Evolutionary conservation across 2,329 filamentous ascomycete species (phyloP).

Genomic region (Calonectria multiphialidica): DNA sequence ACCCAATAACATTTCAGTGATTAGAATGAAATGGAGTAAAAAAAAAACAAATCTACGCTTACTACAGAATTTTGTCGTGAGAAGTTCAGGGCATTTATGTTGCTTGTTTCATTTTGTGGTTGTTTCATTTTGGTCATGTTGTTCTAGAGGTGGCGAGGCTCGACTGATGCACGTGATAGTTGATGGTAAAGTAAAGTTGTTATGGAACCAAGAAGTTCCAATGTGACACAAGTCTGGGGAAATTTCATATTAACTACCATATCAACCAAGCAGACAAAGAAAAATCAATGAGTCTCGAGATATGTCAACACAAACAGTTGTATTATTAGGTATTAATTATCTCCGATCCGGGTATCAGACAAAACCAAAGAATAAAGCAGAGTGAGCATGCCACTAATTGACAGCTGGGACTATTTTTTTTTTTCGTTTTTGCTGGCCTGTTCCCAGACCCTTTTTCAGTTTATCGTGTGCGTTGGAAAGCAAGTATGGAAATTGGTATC

Average conservation of each 20-base stretch:
- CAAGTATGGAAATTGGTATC: slow-evolving; percentile 55
- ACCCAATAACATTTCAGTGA: too few relatives aligned
- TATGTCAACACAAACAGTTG: slow-evolving; percentile 50
- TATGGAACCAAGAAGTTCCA: too few relatives aligned
- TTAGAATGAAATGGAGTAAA: too few relatives aligned
- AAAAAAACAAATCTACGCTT: too few relatives aligned
- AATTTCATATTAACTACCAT: not conserved
- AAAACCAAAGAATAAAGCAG: slow-evolving; percentile 46
- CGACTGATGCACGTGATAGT: too few relatives aligned
- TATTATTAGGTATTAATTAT: slow-evolving; percentile 61
- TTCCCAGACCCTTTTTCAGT: slow-evolving; percentile 33
- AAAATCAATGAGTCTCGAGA: not conserved
- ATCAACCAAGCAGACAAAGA: not conserved
- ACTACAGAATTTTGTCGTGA: too few relatives aligned
- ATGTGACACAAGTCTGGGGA: too few relatives aligned
- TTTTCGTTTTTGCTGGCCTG: slow-evolving; percentile 34
- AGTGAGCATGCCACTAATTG: slow-evolving; percentile 34
- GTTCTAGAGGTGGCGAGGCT: too few relatives aligned
- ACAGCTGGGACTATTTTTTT: slow-evolving; percentile 39
- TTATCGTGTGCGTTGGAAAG: slow-evolving; percentile 37
- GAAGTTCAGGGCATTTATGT: too few relatives aligned
- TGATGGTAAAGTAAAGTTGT: too few relatives aligned
- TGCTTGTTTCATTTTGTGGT: too few relatives aligned
- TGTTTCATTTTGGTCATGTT: too few relatives aligned
- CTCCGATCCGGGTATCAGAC: slow-evolving; percentile 56